Evolutionary conservation across 1,139 yeast species (phyloP), one percentile per base, ranked within the genome.

Genomic region (Sugiyamaella japonica): DNA sequence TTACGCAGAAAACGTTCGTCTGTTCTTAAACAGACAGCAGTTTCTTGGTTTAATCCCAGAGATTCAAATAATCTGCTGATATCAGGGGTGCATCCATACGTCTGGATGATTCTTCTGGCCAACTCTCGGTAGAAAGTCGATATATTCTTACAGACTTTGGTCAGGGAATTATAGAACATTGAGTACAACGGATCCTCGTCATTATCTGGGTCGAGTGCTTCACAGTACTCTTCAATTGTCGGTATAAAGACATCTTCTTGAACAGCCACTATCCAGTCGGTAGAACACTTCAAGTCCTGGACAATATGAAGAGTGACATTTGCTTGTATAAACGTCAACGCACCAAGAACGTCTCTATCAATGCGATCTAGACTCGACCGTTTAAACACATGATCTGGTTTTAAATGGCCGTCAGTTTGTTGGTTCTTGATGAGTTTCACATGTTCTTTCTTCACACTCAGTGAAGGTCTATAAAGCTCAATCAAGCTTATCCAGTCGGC

Each of bases 131-230:
- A 60, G 31, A 53, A 61, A 20, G 52, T 50, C 9, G 59, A 47
- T 23, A 61, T 47, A 16, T 48, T 53, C 39, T 60, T 59, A 56
- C 63, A 56, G 10, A 63, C 41, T 31, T 54, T 59, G 34, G 44
- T 39, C 47, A 62, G 54, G 12, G 63, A 52, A 28, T 51, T 45
- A 23, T 37, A 46, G 4, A 52, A 53, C 7, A 53, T 60, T 12
- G 57, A 55, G 10, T 40, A 40, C 25, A 20, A 20, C 3, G 25
- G 25, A 20, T 20, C 25, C 3, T 20, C 25, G 5, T 20, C 25
- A 3, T 20, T 3, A 20, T 20, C 5, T 20, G 25, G 25, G 5
- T 6, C 25, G 6, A 20, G 25, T 6, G 25, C 6, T 20, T 20
- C 25, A 10, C 61, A 50, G 40, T 63, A 63, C 16, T 28, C 31